These are phyloP conservation scores for Fusarium pseudoanthophilum DNA, from an alignment of 2,329 filamentous ascomycete species.

Conservation along the genomic window DNA sequence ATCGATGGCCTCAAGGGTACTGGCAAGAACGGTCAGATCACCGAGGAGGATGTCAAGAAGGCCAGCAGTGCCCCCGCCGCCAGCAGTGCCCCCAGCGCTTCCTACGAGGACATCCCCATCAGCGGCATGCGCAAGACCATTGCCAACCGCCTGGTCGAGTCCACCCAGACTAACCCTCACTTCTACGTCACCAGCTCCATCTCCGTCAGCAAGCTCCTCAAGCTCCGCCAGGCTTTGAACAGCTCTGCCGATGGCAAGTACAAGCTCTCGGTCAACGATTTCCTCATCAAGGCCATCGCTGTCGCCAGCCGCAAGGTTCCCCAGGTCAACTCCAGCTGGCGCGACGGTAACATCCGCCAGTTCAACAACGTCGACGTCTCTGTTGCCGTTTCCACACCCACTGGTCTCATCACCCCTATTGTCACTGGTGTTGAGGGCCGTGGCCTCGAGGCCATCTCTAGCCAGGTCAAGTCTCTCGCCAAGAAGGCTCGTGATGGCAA, in stretches of 20 bases:
- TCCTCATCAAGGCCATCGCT: slow-evolving; percentile 96
- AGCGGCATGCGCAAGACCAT: slow-evolving; percentile 98
- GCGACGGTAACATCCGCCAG: slow-evolving; percentile 88
- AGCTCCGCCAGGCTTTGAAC: slow-evolving; percentile 95
- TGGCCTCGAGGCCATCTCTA: slow-evolving; percentile 88
- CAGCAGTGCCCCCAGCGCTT: slow-evolving; percentile 67
- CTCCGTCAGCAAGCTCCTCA: slow-evolving; percentile 94
- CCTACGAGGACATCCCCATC: slow-evolving; percentile 86
- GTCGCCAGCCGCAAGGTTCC: slow-evolving; percentile 93
- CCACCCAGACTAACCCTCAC: slow-evolving; percentile 93
- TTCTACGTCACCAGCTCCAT: slow-evolving; percentile 95
- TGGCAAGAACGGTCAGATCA: slow-evolving; percentile 86
- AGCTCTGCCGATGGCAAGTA: slow-evolving; percentile 88
- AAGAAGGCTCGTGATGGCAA: slow-evolving; percentile 97
- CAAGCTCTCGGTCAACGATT: slow-evolving; percentile 99
- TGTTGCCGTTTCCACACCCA: slow-evolving; percentile 92
- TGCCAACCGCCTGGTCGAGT: slow-evolving; percentile 87
- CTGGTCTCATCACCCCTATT: slow-evolving; percentile 96
- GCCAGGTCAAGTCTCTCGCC: slow-evolving; percentile 93
- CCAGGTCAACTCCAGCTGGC: slow-evolving; percentile 95
- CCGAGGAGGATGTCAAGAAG: slow-evolving; percentile 93
- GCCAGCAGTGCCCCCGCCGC: slow-evolving; percentile 68
- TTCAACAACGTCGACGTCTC: slow-evolving; percentile 94
- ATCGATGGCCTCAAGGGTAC: slow-evolving; percentile 85
- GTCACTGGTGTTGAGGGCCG: slow-evolving; percentile 88